Evolutionary conservation across 2,329 filamentous ascomycete species (phyloP), one percentile per base, ranked within the genome.

Genomic region (Stagonosporopsis rhizophila): DNA sequence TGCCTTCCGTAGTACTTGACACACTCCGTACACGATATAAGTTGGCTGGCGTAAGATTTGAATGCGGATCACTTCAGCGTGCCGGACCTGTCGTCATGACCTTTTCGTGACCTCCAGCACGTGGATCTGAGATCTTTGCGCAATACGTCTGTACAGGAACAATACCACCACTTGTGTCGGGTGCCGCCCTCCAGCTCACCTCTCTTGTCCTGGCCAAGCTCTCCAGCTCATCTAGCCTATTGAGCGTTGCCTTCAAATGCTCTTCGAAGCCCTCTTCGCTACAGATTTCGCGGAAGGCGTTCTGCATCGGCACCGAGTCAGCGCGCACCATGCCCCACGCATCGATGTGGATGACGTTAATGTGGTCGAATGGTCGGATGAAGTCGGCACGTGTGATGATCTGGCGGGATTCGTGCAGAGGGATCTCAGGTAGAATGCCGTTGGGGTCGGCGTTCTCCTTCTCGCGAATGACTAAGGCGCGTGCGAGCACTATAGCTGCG

Each of bases 311-410:
- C 38, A 98, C 93, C 1, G 90, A 95, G 73, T 96, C 94, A 1
- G 95, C 94, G 32, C 94, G 86, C 6, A 98, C 95, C 75, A 90
- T 89, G 9, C 92, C 92, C 35, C 85, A 83, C 52, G 89, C 91
- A 54, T 96, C 94, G 67, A 99, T 98, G 59, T 91, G 96, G 75
- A 98, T 96, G 42, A 98, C 85, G 70, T 98, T 98, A 64, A 95
- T 86, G 64, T 94, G 91, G 76, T 98, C 95, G 69, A 97, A 93
- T 52, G 86, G 83, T 61, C 93, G 87, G 62, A 98, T 92, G 73
- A 97, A 98, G 76, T 98, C 95, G 50, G 92, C 89, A 50, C 95
- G 84, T 11, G 94, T 98, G 90, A 97, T 96, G 71, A 97, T 89
- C 74, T 98, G 84, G 56, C 73, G 66, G 5, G 71, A 63, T 57